Evolutionary conservation across 192 early-diverging fungal genomes (phyloP).

Genomic region (Backusella westeae): DNA sequence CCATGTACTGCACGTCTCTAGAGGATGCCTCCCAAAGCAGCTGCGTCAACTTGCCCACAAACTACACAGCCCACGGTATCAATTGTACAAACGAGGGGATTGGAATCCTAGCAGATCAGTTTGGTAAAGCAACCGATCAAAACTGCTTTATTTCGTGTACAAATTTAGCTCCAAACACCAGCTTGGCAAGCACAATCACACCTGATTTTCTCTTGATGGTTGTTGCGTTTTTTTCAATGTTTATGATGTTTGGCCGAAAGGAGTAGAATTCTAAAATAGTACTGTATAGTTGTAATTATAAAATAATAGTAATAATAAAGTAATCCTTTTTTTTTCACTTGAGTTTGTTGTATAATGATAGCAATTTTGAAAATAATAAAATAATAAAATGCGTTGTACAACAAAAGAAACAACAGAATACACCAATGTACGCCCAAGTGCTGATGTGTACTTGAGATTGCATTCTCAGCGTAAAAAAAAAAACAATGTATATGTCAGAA

Average conservation of each 20-base stretch:
- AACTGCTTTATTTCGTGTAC: background rate
- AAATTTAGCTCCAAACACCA: background rate
- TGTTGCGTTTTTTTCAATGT: background rate
- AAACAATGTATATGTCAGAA: background rate
- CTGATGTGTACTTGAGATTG: background rate
- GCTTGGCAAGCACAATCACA: background rate
- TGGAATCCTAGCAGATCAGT: background rate
- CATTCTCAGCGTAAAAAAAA: background rate
- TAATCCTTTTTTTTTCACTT: background rate
- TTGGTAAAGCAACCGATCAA: background rate
- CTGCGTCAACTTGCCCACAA: background rate
- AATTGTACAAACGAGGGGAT: background rate
- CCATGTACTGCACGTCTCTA: background rate
- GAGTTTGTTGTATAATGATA: background rate
- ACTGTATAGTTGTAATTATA: background rate
- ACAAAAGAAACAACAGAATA: background rate
- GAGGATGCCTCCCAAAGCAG: background rate
- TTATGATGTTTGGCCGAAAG: background rate
- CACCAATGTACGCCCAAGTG: background rate
- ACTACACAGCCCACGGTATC: background rate
- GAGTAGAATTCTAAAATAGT: background rate
- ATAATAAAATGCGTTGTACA: background rate
- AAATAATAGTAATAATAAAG: background rate
- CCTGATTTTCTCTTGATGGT: conserved; percentile 1
- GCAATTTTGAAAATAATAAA: background rate